These are phyloP conservation scores for Cucumis melo DNA, from an alignment of 306 rosid species.

Conservation along the genomic window DNA sequence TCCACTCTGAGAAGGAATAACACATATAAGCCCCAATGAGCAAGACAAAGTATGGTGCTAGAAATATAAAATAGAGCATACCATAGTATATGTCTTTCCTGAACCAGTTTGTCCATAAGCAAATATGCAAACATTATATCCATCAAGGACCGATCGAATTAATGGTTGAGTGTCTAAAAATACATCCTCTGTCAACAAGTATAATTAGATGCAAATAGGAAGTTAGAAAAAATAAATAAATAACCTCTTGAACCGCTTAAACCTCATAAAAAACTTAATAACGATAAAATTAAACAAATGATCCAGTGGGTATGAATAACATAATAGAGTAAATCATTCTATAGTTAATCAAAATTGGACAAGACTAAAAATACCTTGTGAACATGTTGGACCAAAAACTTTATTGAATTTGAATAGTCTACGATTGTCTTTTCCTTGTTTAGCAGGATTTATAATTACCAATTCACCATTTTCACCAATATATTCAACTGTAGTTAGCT, in stretches of 20 bases:
- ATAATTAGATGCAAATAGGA: background rate
- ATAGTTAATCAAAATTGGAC: conserved; percentile 1
- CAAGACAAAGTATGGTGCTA: background rate
- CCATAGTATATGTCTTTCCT: conserved; percentile 97
- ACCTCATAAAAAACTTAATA: no score
- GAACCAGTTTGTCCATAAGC: conserved; percentile 99
- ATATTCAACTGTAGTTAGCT: conserved; percentile 63
- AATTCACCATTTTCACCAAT: conserved; percentile 87
- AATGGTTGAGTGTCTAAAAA: conserved; percentile 78
- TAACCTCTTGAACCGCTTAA: background rate
- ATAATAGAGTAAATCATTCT: background rate
- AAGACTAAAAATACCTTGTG: conserved; percentile 53
- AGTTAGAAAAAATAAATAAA: background rate
- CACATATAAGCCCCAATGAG: background rate
- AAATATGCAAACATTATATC: conserved; percentile 96
- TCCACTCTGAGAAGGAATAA: conserved; percentile 53
- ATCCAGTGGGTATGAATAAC: background rate
- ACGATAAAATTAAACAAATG: background rate
- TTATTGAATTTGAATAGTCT: conserved; percentile 80
- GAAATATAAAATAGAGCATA: conserved; percentile 19
- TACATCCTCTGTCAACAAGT: conserved; percentile 54
- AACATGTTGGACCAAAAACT: conserved; percentile 72
- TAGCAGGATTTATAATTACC: conserved; percentile 65
- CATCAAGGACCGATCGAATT: conserved; percentile 90
- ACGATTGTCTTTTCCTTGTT: conserved; percentile 78